Base-by-base conservation (phyloP, 441 rosid genomes). In the Melastoma candidum region DNA sequence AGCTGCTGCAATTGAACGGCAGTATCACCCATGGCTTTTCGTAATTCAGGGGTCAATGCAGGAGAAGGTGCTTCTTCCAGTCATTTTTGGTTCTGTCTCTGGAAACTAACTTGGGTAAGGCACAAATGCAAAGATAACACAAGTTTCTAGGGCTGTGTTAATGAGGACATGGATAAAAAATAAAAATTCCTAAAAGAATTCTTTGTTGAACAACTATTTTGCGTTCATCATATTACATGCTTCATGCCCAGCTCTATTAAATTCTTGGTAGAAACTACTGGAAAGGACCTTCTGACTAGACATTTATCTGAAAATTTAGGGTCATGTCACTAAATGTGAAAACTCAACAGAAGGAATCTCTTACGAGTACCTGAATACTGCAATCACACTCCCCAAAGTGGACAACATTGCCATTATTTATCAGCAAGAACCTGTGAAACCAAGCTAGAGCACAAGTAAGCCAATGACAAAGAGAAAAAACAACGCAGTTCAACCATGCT, bases 301-400 rank as follows among this genome's bases (percentile, higher is more conserved):
- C 36, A 29, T 29, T 29, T 29, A 7, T 29, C 36, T 29, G 36
- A 29, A 29, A 3, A 29, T 29, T 7, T 29, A 7, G 36, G 7
- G 36, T 29, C 36, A 29, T 7, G 3, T 7, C 36, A 29, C 36
- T 7, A 29, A 29, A 29, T 22, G 7, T 2, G 11, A 7, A 10
- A 47, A 29, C 32, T 26, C 54, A 48, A 44, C 12, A 26, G 12
- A 46, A 44, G 4, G n/a, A 44, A 59, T 7, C 27, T 7, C 24
- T 48, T 45, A 49, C 58, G 22, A 55, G 48, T 80, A 90, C 98
- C 95, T 90, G 98, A 66, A 90, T 90, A 71, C 96, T 90, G 79
- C 98, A 90, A 81, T 90, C 98, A 60, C 98, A 93, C 78, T 90
- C 98, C 60, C 98, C 96, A 63, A 83, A 90, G 73, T 90, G 98